These are phyloP conservation scores for Solanum boliviense DNA, from an alignment of 257 asterid genomes.

Conservation along the genomic window DNA sequence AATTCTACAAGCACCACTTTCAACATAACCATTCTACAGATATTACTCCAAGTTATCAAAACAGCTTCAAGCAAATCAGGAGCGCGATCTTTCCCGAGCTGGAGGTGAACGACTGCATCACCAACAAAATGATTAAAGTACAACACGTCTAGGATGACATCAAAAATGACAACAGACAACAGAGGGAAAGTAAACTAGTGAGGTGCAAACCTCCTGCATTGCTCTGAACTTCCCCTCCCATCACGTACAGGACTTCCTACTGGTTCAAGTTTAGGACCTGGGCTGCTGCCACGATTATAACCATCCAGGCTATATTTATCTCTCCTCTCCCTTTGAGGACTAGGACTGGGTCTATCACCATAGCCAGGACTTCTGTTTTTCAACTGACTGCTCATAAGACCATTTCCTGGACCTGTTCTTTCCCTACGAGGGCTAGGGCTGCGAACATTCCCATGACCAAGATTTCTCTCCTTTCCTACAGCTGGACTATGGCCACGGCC, in stretches of 20 bases:
- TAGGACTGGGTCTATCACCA: constrained; percentile 17
- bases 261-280: constrained; percentile 6
- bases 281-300: constrained; percentile 25
- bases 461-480: constrained; percentile 31
- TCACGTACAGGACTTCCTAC: constrained; percentile 32
- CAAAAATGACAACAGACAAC: neutral
- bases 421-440: constrained; percentile 32
- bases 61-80: constrained; percentile 4
- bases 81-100: constrained; percentile 26
- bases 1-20: neutral
- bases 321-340: constrained; percentile 31
- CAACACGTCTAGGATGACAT: neutral
- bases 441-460: constrained; percentile 12
- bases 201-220: constrained; percentile 32
- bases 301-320: constrained; percentile 31
- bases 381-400: constrained; percentile 13
- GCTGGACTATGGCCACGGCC: constrained; percentile 27
- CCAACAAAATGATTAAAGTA: neutral
- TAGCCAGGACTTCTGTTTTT: constrained; percentile 32
- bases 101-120: constrained; percentile 44
- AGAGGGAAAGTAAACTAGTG: neutral
- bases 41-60: neutral
- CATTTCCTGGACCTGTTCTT: constrained; percentile 22
- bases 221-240: constrained; percentile 42
- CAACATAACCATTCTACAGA: neutral